Percentiles rank a stretch among this genome's conserved stretches.
These are phyloP conservation scores for Diaporthe ilicicola DNA, from an alignment of 2,329 filamentous ascomycete genomes.

Conservation along the genomic window DNA sequence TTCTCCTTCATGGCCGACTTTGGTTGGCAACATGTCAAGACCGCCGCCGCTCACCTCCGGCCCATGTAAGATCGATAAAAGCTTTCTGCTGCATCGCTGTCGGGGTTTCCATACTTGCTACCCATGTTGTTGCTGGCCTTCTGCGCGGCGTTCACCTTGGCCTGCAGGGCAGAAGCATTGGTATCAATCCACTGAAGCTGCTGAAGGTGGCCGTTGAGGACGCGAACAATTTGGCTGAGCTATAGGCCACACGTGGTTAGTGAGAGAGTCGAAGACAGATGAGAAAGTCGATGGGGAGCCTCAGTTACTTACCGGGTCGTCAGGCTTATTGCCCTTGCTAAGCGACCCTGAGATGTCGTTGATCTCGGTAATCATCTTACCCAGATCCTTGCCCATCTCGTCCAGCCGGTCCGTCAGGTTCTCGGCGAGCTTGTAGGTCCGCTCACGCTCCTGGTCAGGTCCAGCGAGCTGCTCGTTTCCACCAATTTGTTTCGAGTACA, in stretches of 20 bases:
- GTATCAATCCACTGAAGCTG: slow-evolving; percentile 94
- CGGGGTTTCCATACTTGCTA: slow-evolving; percentile 64
- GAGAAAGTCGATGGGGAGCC: background rate
- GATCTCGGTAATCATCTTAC: slow-evolving; percentile 98
- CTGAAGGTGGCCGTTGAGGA: slow-evolving; percentile 90
- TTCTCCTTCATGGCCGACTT: background rate
- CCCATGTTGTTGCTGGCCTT: slow-evolving; percentile 75
- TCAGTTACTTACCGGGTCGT: slow-evolving; percentile 78
- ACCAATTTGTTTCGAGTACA: slow-evolving; percentile 84
- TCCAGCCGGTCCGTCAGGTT: slow-evolving; percentile 90
- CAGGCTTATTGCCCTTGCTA: slow-evolving; percentile 87
- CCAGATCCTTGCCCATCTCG: slow-evolving; percentile 91
- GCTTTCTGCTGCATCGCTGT: slow-evolving; percentile 81
- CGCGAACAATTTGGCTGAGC: slow-evolving; percentile 93
- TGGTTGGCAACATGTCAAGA: background rate
- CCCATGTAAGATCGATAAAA: slow-evolving; percentile 92
- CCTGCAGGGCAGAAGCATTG: slow-evolving; percentile 81
- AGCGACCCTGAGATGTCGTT: slow-evolving; percentile 90
- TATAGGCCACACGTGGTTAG: slow-evolving; percentile 47
- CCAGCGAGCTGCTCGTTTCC: slow-evolving; percentile 80
- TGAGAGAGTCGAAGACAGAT: slow-evolving; percentile 34
- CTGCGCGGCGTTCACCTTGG: slow-evolving; percentile 84
- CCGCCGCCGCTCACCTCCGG: slow-evolving; percentile 59
- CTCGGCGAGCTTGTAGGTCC: slow-evolving; percentile 95
- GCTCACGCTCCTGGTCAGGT: slow-evolving; percentile 93